phyloP scores from a whole-genome alignment of 176 grass and related monocot genomes.

The Urochloa ruziziensis region DNA sequence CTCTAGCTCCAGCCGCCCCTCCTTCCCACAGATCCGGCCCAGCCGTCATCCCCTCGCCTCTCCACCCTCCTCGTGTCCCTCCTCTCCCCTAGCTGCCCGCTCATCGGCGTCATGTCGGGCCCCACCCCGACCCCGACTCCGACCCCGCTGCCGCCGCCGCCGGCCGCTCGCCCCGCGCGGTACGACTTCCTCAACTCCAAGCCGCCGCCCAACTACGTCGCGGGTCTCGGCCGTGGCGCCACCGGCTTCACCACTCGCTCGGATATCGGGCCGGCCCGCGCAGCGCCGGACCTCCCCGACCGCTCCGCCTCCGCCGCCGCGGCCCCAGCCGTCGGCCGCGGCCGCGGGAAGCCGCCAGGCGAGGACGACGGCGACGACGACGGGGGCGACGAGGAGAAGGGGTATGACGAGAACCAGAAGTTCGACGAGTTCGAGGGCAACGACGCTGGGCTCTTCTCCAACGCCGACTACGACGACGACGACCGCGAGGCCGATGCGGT shows the following conservation, averaged over 20 bases:
- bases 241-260: conserved; percentile 95
- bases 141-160: conserved; percentile 32
- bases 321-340: conserved; percentile 48
- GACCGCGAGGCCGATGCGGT: conserved; percentile 90
- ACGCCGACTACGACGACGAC: conserved; percentile 89
- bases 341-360: conserved; percentile 70
- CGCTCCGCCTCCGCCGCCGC: conserved; percentile 56
- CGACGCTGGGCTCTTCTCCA: conserved; percentile 87
- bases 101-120: conserved; percentile 52
- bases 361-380: conserved; percentile 75
- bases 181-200: conserved; percentile 93
- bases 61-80: conserved; percentile 33
- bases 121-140: conserved; percentile 6
- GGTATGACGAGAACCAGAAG: conserved; percentile 91
- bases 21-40: conserved; percentile 6
- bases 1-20: neutral
- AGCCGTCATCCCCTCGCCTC: conserved; percentile 6
- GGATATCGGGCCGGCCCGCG: conserved; percentile 89
- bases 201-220: conserved; percentile 82
- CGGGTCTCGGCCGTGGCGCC: conserved; percentile 86
- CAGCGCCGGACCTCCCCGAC: conserved; percentile 82
- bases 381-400: conserved; percentile 84
- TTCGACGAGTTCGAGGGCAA: conserved; percentile 98
- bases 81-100: conserved; percentile 14
- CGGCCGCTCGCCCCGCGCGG: conserved; percentile 38